Conservation (phyloP, 2,329 filamentous ascomycete genomes). For the Lachnellula cervina region DNA sequence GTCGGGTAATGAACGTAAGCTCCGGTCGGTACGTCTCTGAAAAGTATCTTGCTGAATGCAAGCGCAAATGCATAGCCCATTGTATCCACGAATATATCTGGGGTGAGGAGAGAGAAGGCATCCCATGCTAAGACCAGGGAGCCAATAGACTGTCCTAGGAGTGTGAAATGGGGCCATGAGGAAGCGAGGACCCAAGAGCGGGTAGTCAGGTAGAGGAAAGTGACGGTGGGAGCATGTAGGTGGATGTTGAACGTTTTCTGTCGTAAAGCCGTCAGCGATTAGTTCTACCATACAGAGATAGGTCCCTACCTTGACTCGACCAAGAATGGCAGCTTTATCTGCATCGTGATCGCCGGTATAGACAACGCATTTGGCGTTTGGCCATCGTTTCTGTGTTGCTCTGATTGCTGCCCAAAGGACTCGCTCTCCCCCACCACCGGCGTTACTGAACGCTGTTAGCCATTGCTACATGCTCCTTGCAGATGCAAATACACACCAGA, state of each 20-base stretch:
- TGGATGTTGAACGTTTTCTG: constrained; percentile 88
- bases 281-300: background rate
- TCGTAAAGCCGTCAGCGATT: background rate
- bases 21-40: constrained; percentile 73
- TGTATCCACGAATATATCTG: constrained; percentile 92
- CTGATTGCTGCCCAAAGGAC: constrained; percentile 95
- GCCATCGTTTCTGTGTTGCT: constrained; percentile 84
- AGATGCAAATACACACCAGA: constrained; percentile 57
- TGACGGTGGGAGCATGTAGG: constrained; percentile 74
- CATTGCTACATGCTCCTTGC: background rate
- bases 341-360: constrained; percentile 95
- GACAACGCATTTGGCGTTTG: constrained; percentile 81
- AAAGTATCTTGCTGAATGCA: constrained; percentile 76
- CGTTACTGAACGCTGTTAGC: constrained; percentile 59
- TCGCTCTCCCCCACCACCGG: constrained; percentile 89
- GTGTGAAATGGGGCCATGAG: constrained; percentile 87
- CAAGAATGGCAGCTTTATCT: constrained; percentile 72
- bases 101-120: constrained; percentile 84
- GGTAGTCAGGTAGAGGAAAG: constrained; percentile 87
- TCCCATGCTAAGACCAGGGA: constrained; percentile 86
- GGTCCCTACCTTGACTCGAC: constrained; percentile 61
- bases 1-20: constrained; percentile 98
- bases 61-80: constrained; percentile 96
- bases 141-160: constrained; percentile 88
- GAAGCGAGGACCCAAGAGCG: constrained; percentile 80